Conservation (phyloP, 2,329 filamentous ascomycete species). For the Penicillium sp. region DNA sequence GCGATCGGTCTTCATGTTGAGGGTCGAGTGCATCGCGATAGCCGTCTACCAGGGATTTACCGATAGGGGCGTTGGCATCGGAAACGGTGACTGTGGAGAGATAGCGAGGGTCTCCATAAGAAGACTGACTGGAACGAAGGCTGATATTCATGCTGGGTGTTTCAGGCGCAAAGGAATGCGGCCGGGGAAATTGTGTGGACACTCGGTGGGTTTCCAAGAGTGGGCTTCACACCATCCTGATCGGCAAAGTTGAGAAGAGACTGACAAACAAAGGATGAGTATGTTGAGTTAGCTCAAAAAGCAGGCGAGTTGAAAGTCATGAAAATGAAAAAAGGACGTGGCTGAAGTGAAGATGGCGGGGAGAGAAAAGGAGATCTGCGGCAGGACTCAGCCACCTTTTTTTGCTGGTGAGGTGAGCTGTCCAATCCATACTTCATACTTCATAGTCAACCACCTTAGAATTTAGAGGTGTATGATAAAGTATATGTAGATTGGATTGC, state of each 20-base stretch:
- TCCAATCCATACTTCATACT: no score
- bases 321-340: conserved; percentile 5
- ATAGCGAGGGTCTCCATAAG: conserved; percentile 47
- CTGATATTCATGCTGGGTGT: conserved; percentile 39
- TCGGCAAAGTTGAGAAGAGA: no score
- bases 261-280: no score
- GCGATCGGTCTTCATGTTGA: conserved; percentile 59
- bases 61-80: conserved; percentile 36
- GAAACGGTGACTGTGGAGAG: conserved; percentile 39
- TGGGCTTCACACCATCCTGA: conserved; percentile 24
- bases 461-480: no score
- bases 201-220: conserved; percentile 12
- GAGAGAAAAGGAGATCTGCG: conserved; percentile 9
- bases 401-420: background rate
- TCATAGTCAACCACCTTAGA: no score
- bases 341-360: conserved; percentile 26
- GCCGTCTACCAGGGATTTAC: conserved; percentile 60
- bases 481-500: background rate
- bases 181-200: conserved; percentile 5
- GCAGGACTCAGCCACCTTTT: conserved; percentile 21
- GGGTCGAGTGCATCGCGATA: conserved; percentile 63
- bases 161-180: conserved; percentile 14
- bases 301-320: background rate
- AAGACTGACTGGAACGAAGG: conserved; percentile 45
- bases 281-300: no score